phyloP scores from a whole-genome alignment of 2,329 filamentous ascomycete species.

The Colletotrichum endophyticum region DNA sequence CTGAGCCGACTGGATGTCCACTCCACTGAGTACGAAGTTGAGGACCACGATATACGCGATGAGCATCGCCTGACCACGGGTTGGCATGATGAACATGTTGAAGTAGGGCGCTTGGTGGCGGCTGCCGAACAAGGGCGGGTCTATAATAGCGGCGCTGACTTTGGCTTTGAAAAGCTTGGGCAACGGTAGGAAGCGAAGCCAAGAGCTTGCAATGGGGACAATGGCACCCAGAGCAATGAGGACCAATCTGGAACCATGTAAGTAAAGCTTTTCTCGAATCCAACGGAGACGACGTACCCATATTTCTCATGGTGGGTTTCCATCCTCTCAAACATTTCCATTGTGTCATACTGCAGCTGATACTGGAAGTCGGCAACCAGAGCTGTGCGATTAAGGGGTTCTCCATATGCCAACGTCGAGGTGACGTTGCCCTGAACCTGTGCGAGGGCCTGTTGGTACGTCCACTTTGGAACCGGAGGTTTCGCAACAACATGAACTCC shows the following conservation, averaged over 20 bases:
- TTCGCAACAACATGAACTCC: neutral
- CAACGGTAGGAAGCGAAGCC: slow-evolving; percentile 32
- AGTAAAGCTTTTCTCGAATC: neutral
- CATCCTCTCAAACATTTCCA: slow-evolving; percentile 56
- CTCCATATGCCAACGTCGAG: neutral
- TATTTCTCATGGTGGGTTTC: slow-evolving; percentile 29
- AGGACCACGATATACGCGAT: slow-evolving; percentile 34
- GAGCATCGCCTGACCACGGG: slow-evolving; percentile 38
- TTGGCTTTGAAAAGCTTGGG: neutral
- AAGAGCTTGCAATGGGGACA: slow-evolving; percentile 31
- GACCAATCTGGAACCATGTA: slow-evolving; percentile 13
- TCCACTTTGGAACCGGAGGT: neutral
- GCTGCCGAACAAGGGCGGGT: neutral
- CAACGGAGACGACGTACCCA: neutral
- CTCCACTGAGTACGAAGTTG: slow-evolving; percentile 31
- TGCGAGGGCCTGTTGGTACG: neutral
- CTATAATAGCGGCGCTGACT: neutral
- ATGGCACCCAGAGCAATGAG: slow-evolving; percentile 24
- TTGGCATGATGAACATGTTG: slow-evolving; percentile 40
- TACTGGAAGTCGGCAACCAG: slow-evolving; percentile 31
- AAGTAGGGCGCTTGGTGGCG: slow-evolving; percentile 27
- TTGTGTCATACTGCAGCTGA: slow-evolving; percentile 52
- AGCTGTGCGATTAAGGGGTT: slow-evolving; percentile 34
- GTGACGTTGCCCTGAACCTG: neutral
- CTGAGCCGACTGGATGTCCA: slow-evolving; percentile 24